Base-by-base conservation (phyloP, 2,329 filamentous ascomycete species). In the Talaromyces funiculosus region DNA sequence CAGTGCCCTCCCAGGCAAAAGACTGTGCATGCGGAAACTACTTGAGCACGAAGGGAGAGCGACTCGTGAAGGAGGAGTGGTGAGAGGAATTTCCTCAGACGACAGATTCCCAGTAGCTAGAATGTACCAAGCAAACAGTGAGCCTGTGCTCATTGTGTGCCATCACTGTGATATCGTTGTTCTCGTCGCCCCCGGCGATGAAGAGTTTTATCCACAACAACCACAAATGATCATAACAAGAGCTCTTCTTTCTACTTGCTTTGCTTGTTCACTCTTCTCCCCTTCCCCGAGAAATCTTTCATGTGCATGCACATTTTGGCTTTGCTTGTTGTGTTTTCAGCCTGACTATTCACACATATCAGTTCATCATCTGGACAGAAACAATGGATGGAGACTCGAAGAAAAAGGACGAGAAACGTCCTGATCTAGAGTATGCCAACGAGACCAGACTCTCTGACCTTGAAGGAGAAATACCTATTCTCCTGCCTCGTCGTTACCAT, bases 151-250 rank as follows among this genome's bases (percentile, higher is more conserved):
- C 42, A 31, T 26, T 57, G 54, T 49, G 4, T 47, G 18, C 24
- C 38, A 31, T 20, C 26, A 12, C 18, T 33, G 35, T 59, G 43
- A 53, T 35, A 51, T 58, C 43, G 56, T 58, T n/a, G 12, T 22
- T 7, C 31, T 29, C 31, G 45, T 59, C 47, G 57, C 57, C 57
- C 57, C 57, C 56, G 45, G 57, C 57, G 57, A 59, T 59, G 45
- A 53, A 31, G 20, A 53, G 18, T 16, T 54, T 40, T 53, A 16
- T 9, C 14, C 51, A 38, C 33, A 38, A 40, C 51, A 53, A 37
- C 49, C 7, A 20, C 20, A 24, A 18, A 5, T 26, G n/a, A 37
- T 24, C n/a, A 24, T 37, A 54, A 40, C 4, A 40, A 54, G 18
- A 29, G 18, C 33, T 54, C 26, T 54, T 54, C 12, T 18, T 40